A percentile compares a stretch with the other conserved stretches of the same genome.
Evolutionary conservation across 257 asterid genomes (phyloP).

Genomic region (Solanum etuberosum): DNA sequence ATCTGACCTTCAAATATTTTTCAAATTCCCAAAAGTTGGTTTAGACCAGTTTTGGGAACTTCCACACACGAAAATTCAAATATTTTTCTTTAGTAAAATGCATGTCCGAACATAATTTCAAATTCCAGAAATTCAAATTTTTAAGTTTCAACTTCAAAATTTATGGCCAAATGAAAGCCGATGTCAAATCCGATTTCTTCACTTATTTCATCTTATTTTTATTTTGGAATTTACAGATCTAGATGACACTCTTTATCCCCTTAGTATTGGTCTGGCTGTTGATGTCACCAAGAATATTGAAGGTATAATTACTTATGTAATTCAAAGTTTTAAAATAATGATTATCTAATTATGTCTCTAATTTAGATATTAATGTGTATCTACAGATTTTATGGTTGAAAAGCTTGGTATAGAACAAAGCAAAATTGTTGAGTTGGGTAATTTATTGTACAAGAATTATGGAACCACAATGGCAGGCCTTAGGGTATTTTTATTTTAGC

Average conservation of each 20-base stretch:
- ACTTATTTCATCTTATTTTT: not conserved
- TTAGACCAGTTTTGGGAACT: not conserved
- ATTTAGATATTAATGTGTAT: not conserved
- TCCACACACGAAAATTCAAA: not conserved
- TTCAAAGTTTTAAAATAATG: not conserved
- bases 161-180: not conserved
- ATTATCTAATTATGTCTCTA: not conserved
- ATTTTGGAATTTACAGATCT: slow-evolving; percentile 38
- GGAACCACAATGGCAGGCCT: slow-evolving; percentile 99
- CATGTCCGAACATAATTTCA: too few species aligned
- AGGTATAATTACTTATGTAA: slow-evolving; percentile 23
- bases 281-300: slow-evolving; percentile 55
- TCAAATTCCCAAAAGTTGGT: not conserved
- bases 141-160: too few species aligned
- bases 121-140: too few species aligned
- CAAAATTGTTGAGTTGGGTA: slow-evolving; percentile 49
- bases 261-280: slow-evolving; percentile 62
- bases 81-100: not conserved
- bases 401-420: slow-evolving; percentile 61
- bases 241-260: slow-evolving; percentile 89
- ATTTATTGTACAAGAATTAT: slow-evolving; percentile 67
- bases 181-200: not conserved
- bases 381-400: slow-evolving; percentile 68
- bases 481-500: slow-evolving; percentile 29
- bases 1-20: too few species aligned